A percentile compares a stretch with the other conserved stretches of the same genome.
These are phyloP conservation scores for Diaporthe sp. DNA, from an alignment of 2,329 filamentous ascomycete genomes.

Conservation along the genomic window DNA sequence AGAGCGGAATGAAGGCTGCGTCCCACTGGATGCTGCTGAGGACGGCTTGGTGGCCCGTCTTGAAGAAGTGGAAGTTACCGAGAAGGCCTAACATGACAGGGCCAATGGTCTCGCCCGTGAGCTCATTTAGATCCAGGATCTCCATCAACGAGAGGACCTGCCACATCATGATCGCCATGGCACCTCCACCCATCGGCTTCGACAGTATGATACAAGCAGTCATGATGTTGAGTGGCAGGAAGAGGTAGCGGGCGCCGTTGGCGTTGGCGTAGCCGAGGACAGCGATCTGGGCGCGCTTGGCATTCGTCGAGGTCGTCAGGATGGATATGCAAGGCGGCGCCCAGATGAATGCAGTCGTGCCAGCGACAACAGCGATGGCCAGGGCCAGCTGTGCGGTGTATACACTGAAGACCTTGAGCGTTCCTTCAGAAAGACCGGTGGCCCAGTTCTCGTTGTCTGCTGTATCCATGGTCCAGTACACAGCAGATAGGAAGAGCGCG, in stretches of 20 bases:
- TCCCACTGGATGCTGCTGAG: constrained; percentile 96
- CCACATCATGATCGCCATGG: constrained; percentile 85
- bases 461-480: constrained; percentile 91
- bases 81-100: constrained; percentile 89
- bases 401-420: constrained; percentile 80
- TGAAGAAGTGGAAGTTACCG: constrained; percentile 96
- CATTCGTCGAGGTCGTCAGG: constrained; percentile 60
- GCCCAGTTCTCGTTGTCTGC: constrained; percentile 91
- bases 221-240: constrained; percentile 84
- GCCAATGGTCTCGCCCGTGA: constrained; percentile 80
- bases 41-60: constrained; percentile 94
- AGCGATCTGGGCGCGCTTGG: constrained; percentile 71
- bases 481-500: constrained; percentile 79
- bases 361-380: constrained; percentile 84
- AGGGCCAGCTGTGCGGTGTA: constrained; percentile 85
- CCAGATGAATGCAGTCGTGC: constrained; percentile 87
- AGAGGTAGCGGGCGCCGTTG: constrained; percentile 90
- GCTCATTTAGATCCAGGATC: constrained; percentile 70
- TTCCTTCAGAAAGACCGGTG: constrained; percentile 65
- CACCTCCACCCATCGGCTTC: constrained; percentile 93
- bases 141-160: constrained; percentile 86
- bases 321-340: constrained; percentile 87
- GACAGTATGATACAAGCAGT: constrained; percentile 83
- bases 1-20: constrained; percentile 89
- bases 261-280: constrained; percentile 93